Percentiles rank a stretch among this genome's conserved stretches.
Evolutionary conservation across 768 basidiomycete species (phyloP).

Genomic region (Crepidotus variabilis): DNA sequence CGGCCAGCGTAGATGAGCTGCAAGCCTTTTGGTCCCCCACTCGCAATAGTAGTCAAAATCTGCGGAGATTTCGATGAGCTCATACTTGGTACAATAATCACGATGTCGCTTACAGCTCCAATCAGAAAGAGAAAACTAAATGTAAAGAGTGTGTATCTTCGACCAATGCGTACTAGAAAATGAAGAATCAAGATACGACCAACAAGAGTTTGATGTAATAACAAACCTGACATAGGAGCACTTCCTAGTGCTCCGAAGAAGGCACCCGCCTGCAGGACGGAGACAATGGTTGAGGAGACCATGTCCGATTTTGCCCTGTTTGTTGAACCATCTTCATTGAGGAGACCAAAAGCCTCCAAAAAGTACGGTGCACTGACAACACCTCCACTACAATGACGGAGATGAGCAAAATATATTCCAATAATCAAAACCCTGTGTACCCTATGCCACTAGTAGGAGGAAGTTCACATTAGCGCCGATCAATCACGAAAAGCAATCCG

Average conservation of each 20-base stretch:
- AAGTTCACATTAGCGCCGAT: too few species aligned
- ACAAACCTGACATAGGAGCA: constrained; percentile 64
- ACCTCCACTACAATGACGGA: constrained; percentile 32
- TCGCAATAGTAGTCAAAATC: constrained; percentile 71
- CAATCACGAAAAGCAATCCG: neutral
- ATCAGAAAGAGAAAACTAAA: constrained; percentile 64
- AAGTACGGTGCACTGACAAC: constrained; percentile 54
- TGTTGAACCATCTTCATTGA: constrained; percentile 36
- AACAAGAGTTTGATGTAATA: neutral
- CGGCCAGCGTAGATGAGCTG: constrained; percentile 77
- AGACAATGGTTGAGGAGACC: constrained; percentile 79
- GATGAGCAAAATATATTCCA: neutral
- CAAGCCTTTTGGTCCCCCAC: constrained; percentile 47
- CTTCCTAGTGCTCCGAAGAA: constrained; percentile 84
- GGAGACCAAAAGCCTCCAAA: constrained; percentile 45
- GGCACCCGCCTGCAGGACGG: constrained; percentile 82
- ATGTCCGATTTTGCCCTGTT: constrained; percentile 36
- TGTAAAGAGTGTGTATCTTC: constrained; percentile 55
- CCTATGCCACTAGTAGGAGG: too few species aligned
- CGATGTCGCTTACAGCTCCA: constrained; percentile 57
- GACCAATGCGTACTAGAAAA: constrained; percentile 54
- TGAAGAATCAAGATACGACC: neutral
- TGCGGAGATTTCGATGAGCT: constrained; percentile 16
- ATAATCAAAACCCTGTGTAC: too few species aligned
- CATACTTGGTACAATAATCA: neutral